Conservation (phyloP, 2,329 filamentous ascomycete species). For the Beauveria sp. region DNA sequence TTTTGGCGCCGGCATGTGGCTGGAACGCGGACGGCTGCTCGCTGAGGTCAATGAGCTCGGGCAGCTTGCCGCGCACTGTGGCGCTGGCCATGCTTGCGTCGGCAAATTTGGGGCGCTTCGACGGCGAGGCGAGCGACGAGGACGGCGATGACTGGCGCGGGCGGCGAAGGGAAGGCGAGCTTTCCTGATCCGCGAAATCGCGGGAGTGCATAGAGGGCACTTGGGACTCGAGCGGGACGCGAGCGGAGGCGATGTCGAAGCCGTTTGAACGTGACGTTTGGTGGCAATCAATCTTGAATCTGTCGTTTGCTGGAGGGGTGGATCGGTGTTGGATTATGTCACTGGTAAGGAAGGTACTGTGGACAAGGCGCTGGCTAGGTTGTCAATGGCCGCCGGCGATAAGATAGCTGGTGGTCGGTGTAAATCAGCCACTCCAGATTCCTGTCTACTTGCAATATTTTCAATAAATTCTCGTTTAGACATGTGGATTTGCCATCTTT, state of each 20-base stretch:
- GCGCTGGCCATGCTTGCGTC: constrained; percentile 25
- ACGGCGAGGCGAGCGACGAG: constrained; percentile 16
- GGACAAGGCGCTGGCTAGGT: too few species aligned
- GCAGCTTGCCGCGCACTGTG: constrained; percentile 32
- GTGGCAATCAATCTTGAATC: not conserved
- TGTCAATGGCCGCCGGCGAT: not conserved
- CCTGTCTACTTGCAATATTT: too few species aligned
- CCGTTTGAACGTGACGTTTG: not conserved
- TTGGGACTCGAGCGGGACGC: not conserved
- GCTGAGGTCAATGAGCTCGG: constrained; percentile 29
- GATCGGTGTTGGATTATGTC: not conserved
- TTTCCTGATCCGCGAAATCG: constrained; percentile 18
- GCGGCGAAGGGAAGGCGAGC: constrained; percentile 30
- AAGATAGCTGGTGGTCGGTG: not conserved
- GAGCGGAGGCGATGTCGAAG: not conserved
- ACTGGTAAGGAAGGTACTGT: not conserved
- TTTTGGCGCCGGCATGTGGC: constrained; percentile 70
- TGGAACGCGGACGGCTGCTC: constrained; percentile 47
- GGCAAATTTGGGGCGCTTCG: constrained; percentile 26
- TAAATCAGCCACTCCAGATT: not conserved
- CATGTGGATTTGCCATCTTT: too few species aligned
- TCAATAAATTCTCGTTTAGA: too few species aligned
- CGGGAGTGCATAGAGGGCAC: constrained; percentile 25
- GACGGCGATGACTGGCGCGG: constrained; percentile 29
- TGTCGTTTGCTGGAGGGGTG: not conserved